Percentiles rank a stretch among this genome's conserved stretches.
phyloP scores from a whole-genome alignment of 306 rosid species.

The Erythrophleum fordii region DNA sequence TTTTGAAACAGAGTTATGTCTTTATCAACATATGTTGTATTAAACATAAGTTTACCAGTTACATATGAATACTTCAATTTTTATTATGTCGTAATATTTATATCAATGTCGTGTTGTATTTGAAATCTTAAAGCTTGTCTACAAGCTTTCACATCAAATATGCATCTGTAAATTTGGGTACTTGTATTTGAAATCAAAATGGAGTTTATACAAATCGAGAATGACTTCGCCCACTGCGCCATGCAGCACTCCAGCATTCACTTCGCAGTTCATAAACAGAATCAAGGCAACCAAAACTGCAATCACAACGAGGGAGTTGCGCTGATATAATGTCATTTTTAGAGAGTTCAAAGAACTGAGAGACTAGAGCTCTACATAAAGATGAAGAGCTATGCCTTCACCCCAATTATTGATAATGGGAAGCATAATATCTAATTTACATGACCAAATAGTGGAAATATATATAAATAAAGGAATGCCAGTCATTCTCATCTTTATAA shows the following conservation, averaged over 20 bases:
- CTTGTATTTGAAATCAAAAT: too few species aligned
- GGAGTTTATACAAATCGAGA: slow-evolving; percentile 5
- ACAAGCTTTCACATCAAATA: too few species aligned
- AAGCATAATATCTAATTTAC: too few species aligned
- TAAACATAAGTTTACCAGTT: too few species aligned
- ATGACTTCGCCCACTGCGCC: background rate
- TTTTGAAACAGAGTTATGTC: too few species aligned
- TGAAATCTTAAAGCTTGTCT: too few species aligned
- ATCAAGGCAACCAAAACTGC: slow-evolving; percentile 13
- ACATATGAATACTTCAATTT: too few species aligned
- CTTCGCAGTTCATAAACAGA: slow-evolving; percentile 12
- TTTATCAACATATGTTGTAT: too few species aligned
- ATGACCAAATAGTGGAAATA: too few species aligned
- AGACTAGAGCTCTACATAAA: background rate
- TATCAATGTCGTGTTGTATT: too few species aligned
- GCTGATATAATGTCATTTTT: background rate
- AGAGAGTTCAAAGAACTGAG: background rate
- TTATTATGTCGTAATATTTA: too few species aligned
- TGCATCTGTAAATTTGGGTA: too few species aligned
- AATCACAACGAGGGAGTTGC: background rate
- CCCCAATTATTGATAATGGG: background rate
- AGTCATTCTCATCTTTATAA: background rate
- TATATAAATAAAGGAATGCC: background rate
- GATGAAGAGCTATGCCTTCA: background rate
- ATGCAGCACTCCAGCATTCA: background rate